phyloP scores from a whole-genome alignment of 768 basidiomycete species.

The Zangia roseola region DNA sequence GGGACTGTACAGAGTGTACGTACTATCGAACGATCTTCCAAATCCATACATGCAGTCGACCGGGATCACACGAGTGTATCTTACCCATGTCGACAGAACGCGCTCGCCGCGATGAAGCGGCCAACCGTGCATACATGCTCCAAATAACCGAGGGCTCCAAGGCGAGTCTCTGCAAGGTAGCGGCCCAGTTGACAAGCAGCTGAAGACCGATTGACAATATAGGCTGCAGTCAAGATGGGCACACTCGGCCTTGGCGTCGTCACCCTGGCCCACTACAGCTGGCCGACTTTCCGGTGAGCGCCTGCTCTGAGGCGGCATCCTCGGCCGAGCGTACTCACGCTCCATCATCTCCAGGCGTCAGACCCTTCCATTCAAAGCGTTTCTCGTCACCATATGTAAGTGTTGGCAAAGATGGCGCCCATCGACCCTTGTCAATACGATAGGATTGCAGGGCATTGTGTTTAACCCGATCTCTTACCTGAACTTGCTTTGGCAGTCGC shows the following conservation, averaged over 20 bases:
- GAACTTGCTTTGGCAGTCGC: slow-evolving; percentile 39
- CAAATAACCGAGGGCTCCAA: slow-evolving; percentile 59
- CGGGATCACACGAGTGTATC: background rate
- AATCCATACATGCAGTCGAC: background rate
- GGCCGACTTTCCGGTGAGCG: slow-evolving; percentile 68
- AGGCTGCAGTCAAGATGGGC: slow-evolving; percentile 57
- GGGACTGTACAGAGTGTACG: background rate
- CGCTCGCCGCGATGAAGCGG: slow-evolving; percentile 49
- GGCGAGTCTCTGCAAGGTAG: slow-evolving; percentile 43
- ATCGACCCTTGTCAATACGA: too few species aligned
- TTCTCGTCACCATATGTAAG: slow-evolving; percentile 71
- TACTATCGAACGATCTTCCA: background rate
- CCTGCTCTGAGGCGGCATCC: background rate
- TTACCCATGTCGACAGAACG: slow-evolving; percentile 30
- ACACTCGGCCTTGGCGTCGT: slow-evolving; percentile 59
- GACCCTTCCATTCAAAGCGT: slow-evolving; percentile 78
- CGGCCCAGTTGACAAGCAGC: background rate
- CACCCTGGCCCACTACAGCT: slow-evolving; percentile 64
- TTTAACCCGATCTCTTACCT: too few species aligned
- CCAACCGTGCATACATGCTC: slow-evolving; percentile 55
- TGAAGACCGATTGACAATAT: background rate
- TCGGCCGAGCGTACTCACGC: slow-evolving; percentile 1
- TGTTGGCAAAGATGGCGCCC: slow-evolving; percentile 3
- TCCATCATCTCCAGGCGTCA: slow-evolving; percentile 54
- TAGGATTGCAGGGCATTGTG: too few species aligned